Evolutionary conservation across 2,329 filamentous ascomycete species (phyloP), one percentile per base, ranked within the genome.

Genomic region (Sporothrix pallida): DNA sequence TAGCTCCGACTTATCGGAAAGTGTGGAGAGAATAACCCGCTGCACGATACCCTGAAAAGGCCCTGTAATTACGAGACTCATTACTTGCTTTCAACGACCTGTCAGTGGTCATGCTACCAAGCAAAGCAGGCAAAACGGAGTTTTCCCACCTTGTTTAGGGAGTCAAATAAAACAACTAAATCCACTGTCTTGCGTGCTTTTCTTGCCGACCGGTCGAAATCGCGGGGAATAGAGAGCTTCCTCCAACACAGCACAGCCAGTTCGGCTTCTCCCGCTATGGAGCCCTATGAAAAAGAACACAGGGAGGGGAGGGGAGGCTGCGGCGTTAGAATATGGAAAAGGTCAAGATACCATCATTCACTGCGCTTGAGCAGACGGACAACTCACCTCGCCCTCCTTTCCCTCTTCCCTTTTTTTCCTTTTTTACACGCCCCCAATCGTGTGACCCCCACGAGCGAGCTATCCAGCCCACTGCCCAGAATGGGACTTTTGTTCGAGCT

Each of bases 341-440:
- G 17, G 26, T 60, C 31, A 3, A 37, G 31, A 37, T 37, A 7
- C 7, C 31, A 5, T 26, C 23, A 1, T 26, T 26, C 1, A 26
- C 1, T 26, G 23, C 23, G 23, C 23, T 26, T 26, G 23, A 26
- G 23, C 23, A 3, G 23, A 26, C 23, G 3, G 23, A 26, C 23
- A 26, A 26, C 23, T 26, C 3, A n/a, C n/a, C 37, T 7, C 3
- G 60, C 3, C n/a, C 52, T 20, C 52, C 26, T 20, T 23, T 58
- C 68, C 17, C 23, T n/a, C 37, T 17, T 31, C 31, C 9, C 44
- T n/a, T n/a, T 44, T 8, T 17, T 31, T 37, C 9, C 44, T n/a
- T n/a, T 44, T 8, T 42, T 48, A n/a, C 60, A 63, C 60, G 37
- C 60, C 60, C 42, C 60, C 37, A 62, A 63, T 63, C 60, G 60